A percentile compares a stretch with the other conserved stretches of the same genome.
phyloP scores from a whole-genome alignment of 345 rosid genomes.

The Pseudoturritis turrita region DNA sequence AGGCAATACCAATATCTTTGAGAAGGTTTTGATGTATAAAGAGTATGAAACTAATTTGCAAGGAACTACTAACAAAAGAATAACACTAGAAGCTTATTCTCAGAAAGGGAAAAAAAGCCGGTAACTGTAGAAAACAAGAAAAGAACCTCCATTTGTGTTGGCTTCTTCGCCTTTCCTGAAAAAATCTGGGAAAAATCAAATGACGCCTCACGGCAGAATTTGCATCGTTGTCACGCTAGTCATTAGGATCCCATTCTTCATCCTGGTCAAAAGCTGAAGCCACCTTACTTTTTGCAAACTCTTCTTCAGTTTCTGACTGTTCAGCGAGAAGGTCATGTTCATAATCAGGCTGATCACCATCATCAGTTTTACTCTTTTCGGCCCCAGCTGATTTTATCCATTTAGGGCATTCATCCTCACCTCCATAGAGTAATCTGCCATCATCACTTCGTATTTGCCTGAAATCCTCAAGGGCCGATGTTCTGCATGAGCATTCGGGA shows the following conservation, averaged over 20 bases:
- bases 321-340: conserved; percentile 44
- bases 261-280: conserved; percentile 60
- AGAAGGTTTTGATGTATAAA: conserved; percentile 27
- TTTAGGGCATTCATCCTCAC: conserved; percentile 84
- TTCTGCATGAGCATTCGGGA: conserved; percentile 96
- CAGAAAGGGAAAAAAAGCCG: conserved; percentile 26
- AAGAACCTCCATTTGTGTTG: conserved; percentile 31
- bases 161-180: conserved; percentile 31
- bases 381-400: conserved; percentile 66
- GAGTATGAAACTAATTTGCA: conserved; percentile 25
- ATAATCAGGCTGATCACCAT: conserved; percentile 51
- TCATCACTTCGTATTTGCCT: conserved; percentile 34
- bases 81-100: conserved; percentile 40
- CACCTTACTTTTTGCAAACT: conserved; percentile 36
- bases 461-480: conserved; percentile 38
- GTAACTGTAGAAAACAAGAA: conserved; percentile 21
- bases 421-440: conserved; percentile 57
- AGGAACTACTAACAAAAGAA: conserved; percentile 41
- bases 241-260: conserved; percentile 96
- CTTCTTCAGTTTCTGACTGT: conserved; percentile 53
- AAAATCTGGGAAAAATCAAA: conserved; percentile 29
- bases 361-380: conserved; percentile 39
- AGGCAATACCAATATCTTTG: conserved; percentile 28
- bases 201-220: conserved; percentile 10
- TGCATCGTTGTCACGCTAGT: conserved; percentile 39